phyloP scores from a whole-genome alignment of 2,329 filamentous ascomycete genomes.

The Mariannaea elegans region DNA sequence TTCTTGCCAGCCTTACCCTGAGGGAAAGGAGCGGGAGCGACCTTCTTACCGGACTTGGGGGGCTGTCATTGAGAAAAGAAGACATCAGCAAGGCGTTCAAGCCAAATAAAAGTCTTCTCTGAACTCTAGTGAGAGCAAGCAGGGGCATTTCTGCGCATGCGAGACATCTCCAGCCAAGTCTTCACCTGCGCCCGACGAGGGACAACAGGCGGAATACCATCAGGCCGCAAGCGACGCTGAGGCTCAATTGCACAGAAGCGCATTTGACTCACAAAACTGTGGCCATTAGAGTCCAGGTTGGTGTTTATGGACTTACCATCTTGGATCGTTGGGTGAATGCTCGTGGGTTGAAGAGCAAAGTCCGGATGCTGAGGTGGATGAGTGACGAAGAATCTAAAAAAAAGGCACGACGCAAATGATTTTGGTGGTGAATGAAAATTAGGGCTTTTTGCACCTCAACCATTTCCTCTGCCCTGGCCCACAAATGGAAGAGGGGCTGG shows the following conservation, averaged over 20 bases:
- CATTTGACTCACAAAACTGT: constrained; percentile 49
- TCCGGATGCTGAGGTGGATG: constrained; percentile 44
- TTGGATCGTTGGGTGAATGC: constrained; percentile 50
- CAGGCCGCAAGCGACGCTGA: constrained; percentile 44
- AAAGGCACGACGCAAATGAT: constrained; percentile 36
- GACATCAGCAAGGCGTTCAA: constrained; percentile 90
- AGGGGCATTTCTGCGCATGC: constrained; percentile 64
- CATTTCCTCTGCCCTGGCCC: constrained; percentile 31
- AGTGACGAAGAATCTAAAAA: constrained; percentile 37
- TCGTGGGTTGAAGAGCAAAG: constrained; percentile 48
- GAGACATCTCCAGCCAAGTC: constrained; percentile 71
- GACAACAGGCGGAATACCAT: constrained; percentile 47
- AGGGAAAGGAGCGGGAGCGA: constrained; percentile 95
- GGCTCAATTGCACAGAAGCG: constrained; percentile 46
- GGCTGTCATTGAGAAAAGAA: constrained; percentile 99
- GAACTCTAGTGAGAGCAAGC: constrained; percentile 86
- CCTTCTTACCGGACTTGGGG: constrained; percentile 98
- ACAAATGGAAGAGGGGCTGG: constrained; percentile 21
- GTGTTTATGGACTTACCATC: constrained; percentile 52
- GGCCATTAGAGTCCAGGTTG: constrained; percentile 50
- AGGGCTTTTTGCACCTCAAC: constrained; percentile 44
- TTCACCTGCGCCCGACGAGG: constrained; percentile 56
- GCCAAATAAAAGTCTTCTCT: constrained; percentile 79
- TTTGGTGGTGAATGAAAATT: constrained; percentile 49
- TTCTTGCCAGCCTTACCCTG: constrained; percentile 96